Conservation (phyloP, 2,329 filamentous ascomycete species). For the Hortaea werneckii region DNA sequence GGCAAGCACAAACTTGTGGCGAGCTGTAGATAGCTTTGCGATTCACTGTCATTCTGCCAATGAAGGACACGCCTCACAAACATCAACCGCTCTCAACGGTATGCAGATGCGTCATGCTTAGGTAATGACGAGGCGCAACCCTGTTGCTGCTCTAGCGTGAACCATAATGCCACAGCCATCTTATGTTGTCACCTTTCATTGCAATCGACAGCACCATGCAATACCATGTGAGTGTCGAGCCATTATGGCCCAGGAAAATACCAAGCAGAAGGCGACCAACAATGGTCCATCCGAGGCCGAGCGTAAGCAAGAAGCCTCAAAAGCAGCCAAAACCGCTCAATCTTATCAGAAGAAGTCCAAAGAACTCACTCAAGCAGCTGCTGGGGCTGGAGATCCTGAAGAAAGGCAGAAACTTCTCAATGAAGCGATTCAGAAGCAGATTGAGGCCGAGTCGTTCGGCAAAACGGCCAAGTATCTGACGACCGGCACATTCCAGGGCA, state of each 20-base stretch:
- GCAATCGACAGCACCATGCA: too few species aligned
- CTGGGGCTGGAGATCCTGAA: slow-evolving; percentile 20
- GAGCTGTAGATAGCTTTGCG: too few species aligned
- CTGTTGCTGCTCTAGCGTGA: too few species aligned
- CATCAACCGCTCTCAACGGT: too few species aligned
- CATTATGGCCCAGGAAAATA: background rate
- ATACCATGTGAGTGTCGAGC: background rate
- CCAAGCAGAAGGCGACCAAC: background rate
- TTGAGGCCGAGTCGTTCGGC: slow-evolving; percentile 22
- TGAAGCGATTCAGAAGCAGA: slow-evolving; percentile 18
- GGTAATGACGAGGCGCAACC: too few species aligned
- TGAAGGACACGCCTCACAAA: too few species aligned
- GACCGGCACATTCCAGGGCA: slow-evolving; percentile 22
- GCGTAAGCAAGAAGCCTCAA: slow-evolving; percentile 17
- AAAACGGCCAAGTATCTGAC: slow-evolving; percentile 24
- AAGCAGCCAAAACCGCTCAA: slow-evolving; percentile 17
- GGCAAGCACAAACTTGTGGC: too few species aligned
- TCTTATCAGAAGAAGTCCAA: slow-evolving; percentile 17
- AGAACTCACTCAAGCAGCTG: slow-evolving; percentile 19
- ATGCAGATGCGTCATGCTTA: too few species aligned
- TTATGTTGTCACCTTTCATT: too few species aligned
- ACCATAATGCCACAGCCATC: too few species aligned
- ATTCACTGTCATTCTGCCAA: too few species aligned
- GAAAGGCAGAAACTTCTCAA: slow-evolving; percentile 24
- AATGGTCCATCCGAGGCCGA: slow-evolving; percentile 8